These are phyloP conservation scores for Coemansia sp. DNA, from an alignment of 192 early-diverging fungal genomes.

Conservation along the genomic window DNA sequence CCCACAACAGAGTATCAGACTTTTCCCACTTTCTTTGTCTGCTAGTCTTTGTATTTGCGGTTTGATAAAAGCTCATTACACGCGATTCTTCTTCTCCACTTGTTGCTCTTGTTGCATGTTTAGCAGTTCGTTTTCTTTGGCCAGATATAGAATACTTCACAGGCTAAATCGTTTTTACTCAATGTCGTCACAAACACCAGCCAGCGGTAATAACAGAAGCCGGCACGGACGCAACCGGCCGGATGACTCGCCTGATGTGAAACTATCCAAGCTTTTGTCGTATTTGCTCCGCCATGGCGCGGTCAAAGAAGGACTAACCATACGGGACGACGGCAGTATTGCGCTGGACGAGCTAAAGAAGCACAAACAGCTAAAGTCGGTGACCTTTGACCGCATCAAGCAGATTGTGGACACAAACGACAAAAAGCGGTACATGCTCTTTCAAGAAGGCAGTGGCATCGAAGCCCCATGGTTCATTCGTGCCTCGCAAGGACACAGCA, in stretches of 20 bases:
- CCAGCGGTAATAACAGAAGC: background rate
- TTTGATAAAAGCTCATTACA: too few species aligned
- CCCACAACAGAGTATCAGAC: constrained; percentile 1
- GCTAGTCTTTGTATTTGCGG: constrained; percentile 4
- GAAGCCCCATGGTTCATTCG: constrained; percentile 60
- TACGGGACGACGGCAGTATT: constrained; percentile 77
- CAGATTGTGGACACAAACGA: constrained; percentile 70
- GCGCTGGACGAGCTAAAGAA: constrained; percentile 61
- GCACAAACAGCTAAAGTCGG: constrained; percentile 57
- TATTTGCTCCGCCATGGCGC: constrained; percentile 86
- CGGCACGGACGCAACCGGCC: background rate
- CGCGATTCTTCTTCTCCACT: too few species aligned
- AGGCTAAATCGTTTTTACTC: background rate
- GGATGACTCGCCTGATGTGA: constrained; percentile 47
- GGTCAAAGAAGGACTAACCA: constrained; percentile 66
- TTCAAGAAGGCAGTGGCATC: constrained; percentile 18
- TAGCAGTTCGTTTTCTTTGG: background rate
- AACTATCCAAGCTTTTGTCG: constrained; percentile 73
- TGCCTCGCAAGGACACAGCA: constrained; percentile 85
- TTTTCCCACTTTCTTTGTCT: background rate
- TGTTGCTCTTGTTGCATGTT: background rate
- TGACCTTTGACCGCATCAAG: constrained; percentile 63
- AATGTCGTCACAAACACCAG: background rate
- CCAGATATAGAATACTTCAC: background rate
- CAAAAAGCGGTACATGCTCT: constrained; percentile 76